Conservation (phyloP, 495 filamentous ascomycete genomes). For the Trypethelium eluteriae region DNA sequence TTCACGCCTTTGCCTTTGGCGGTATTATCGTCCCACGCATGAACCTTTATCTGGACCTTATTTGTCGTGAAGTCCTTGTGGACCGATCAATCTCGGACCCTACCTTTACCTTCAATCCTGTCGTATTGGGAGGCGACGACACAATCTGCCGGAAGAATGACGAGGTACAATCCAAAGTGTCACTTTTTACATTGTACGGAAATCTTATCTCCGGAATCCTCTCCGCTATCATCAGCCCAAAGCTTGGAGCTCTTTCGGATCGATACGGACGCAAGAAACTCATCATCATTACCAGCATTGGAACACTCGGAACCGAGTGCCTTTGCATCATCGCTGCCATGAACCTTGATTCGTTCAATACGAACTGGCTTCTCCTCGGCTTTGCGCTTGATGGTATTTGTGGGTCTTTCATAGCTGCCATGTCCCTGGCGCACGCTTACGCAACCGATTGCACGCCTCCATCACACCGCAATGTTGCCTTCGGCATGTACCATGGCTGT, state of each 20-base stretch:
- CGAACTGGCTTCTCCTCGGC: conserved; percentile 67
- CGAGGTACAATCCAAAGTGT: conserved; percentile 64
- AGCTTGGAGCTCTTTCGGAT: conserved; percentile 79
- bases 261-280: conserved; percentile 71
- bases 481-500: conserved; percentile 81
- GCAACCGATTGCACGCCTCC: conserved; percentile 79
- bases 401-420: conserved; percentile 76
- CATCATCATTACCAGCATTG: conserved; percentile 58
- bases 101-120: conserved; percentile 51
- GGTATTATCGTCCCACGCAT: conserved; percentile 71
- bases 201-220: conserved; percentile 64
- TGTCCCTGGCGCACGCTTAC: conserved; percentile 77
- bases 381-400: conserved; percentile 69
- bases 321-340: conserved; percentile 69
- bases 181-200: conserved; percentile 67
- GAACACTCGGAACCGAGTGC: conserved; percentile 60
- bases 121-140: conserved; percentile 59
- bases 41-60: conserved; percentile 68
- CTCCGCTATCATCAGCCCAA: conserved; percentile 68
- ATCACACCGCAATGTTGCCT: conserved; percentile 68
- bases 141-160: conserved; percentile 59
- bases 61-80: conserved; percentile 71
- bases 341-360: conserved; percentile 60
- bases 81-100: conserved; percentile 53
- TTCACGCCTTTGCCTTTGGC: conserved; percentile 77